Conservation (phyloP, 78 protist species). For the Pigoraptor vietnamica region DNA sequence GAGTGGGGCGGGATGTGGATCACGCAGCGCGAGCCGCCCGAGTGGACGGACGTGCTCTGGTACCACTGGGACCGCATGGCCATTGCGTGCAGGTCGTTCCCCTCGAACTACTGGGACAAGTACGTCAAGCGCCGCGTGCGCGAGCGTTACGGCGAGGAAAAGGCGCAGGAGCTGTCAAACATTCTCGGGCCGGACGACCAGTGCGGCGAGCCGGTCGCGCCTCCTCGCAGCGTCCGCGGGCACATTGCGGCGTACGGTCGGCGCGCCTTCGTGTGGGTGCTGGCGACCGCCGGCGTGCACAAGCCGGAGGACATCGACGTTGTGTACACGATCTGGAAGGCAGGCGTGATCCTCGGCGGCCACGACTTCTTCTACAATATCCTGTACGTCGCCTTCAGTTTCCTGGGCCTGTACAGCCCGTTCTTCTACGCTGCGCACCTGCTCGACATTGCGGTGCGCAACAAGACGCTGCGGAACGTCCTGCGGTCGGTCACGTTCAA, state of each 20-base stretch:
- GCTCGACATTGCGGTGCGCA: conserved; percentile 1
- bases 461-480: conserved; percentile 5
- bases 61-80: not conserved
- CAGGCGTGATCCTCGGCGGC: not conserved
- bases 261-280: not conserved
- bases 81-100: not conserved
- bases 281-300: not conserved
- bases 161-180: not conserved
- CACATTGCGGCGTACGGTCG: not conserved
- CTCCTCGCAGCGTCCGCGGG: not conserved
- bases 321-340: not conserved
- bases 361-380: not conserved
- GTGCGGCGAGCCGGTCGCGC: not conserved
- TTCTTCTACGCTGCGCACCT: not conserved
- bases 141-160: not conserved
- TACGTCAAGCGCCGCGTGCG: not conserved
- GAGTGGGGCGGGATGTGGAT: not conserved
- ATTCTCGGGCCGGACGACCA: not conserved
- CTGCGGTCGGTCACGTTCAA: not conserved
- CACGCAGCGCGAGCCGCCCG: not conserved
- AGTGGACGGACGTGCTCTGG: not conserved
- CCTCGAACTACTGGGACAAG: not conserved
- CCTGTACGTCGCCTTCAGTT: not conserved
- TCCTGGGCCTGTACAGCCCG: not conserved
- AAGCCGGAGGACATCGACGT: not conserved